Conservation (phyloP, 208 protist species). For the Novymonas esmeraldas region DNA sequence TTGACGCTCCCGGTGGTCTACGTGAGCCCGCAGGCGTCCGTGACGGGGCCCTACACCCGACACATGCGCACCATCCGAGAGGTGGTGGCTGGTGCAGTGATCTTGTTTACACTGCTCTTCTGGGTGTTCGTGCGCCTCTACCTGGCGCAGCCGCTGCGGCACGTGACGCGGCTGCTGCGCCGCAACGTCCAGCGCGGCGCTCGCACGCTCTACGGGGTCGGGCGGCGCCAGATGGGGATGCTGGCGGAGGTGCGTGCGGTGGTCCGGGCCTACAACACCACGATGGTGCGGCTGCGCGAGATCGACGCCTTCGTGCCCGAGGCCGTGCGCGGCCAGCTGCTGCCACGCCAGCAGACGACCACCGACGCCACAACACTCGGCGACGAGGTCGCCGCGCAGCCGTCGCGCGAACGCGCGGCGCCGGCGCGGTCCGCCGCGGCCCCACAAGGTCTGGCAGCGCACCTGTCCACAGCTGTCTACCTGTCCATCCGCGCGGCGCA, state of each 20-base stretch:
- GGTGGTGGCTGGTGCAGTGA: neutral
- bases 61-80: neutral
- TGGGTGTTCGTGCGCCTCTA: constrained; percentile 9
- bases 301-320: constrained; percentile 29
- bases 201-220: too few species aligned
- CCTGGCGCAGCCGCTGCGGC: constrained; percentile 12
- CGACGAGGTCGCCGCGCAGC: neutral
- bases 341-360: neutral
- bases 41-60: neutral
- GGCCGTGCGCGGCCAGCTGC: neutral
- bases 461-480: neutral
- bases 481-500: neutral
- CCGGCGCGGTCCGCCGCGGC: too few species aligned
- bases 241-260: constrained; percentile 18
- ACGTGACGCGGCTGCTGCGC: neutral
- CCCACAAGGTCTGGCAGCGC: neutral
- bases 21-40: neutral
- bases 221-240: neutral
- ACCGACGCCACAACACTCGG: neutral
- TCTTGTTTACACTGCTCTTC: constrained; percentile 6
- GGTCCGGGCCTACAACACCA: constrained; percentile 18
- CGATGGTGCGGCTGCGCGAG: constrained; percentile 20
- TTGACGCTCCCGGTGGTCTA: constrained; percentile 4
- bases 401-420: too few species aligned
- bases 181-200: too few species aligned